A percentile compares a stretch with the other conserved stretches of the same genome.
These are phyloP conservation scores for Takashimella koratensis DNA, from an alignment of 1,284 basidiomycete genomes.

Conservation along the genomic window DNA sequence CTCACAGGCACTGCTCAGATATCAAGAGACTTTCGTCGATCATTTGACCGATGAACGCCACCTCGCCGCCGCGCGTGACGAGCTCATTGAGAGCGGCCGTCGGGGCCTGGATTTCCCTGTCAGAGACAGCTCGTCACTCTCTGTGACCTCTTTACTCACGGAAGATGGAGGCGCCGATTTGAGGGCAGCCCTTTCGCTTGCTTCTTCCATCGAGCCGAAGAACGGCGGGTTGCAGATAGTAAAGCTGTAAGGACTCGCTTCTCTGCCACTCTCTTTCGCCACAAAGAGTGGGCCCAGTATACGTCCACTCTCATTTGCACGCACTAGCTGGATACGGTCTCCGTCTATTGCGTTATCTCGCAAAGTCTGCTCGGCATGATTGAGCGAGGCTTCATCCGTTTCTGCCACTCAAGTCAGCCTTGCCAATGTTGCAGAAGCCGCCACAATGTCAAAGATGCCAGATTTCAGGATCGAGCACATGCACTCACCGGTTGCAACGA, in stretches of 20 bases:
- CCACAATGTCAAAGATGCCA: background rate
- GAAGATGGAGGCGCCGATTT: slow-evolving; percentile 65
- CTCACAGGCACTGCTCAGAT: slow-evolving; percentile 51
- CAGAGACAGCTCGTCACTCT: too few relatives aligned
- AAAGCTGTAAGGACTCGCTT: slow-evolving; percentile 55
- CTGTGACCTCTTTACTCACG: too few relatives aligned
- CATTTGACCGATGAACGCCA: slow-evolving; percentile 70
- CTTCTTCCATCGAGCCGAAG: slow-evolving; percentile 69
- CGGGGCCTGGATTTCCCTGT: slow-evolving; percentile 68
- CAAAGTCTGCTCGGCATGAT: slow-evolving; percentile 40
- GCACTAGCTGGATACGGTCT: background rate
- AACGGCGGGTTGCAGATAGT: slow-evolving; percentile 97
- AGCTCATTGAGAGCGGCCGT: slow-evolving; percentile 81
- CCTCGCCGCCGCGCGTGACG: slow-evolving; percentile 82
- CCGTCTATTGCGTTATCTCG: background rate
- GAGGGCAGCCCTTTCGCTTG: slow-evolving; percentile 56
- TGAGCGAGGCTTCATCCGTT: slow-evolving; percentile 61
- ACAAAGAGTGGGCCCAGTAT: slow-evolving; percentile 56
- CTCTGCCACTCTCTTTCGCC: background rate
- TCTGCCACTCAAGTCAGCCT: slow-evolving; percentile 53
- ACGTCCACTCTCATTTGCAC: background rate
- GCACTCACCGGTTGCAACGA: slow-evolving; percentile 66
- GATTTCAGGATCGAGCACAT: background rate
- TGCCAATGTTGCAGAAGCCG: too few relatives aligned
- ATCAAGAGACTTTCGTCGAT: slow-evolving; percentile 64